These are phyloP conservation scores for Pichia norvegensis DNA, from an alignment of 1,139 yeast species.

Conservation along the genomic window DNA sequence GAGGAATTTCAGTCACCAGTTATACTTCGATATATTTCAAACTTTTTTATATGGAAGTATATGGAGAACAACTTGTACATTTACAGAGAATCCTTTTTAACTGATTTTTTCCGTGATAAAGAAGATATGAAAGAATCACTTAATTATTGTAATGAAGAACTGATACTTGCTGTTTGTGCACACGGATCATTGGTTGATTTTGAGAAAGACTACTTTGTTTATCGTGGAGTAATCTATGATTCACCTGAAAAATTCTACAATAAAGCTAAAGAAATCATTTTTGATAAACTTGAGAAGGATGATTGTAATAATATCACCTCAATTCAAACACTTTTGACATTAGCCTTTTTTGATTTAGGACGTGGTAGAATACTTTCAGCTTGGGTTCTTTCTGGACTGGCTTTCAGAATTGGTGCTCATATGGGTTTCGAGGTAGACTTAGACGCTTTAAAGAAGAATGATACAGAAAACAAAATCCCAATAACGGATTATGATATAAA, in stretches of 20 bases:
- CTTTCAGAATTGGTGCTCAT: slow-evolving; percentile 10
- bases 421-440: slow-evolving; percentile 8
- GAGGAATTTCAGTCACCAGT: slow-evolving; percentile 4
- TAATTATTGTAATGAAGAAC: slow-evolving; percentile 10
- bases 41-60: slow-evolving; percentile 10
- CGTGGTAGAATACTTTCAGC: slow-evolving; percentile 10
- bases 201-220: slow-evolving; percentile 2
- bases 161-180: slow-evolving; percentile 11
- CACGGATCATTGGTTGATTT: slow-evolving; percentile 7
- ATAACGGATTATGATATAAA: slow-evolving; percentile 9
- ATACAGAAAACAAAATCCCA: neutral
- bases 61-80: slow-evolving; percentile 6
- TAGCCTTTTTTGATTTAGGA: slow-evolving; percentile 11
- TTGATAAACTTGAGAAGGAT: slow-evolving; percentile 6
- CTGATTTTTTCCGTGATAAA: slow-evolving; percentile 9
- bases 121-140: slow-evolving; percentile 9
- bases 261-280: slow-evolving; percentile 6
- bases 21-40: slow-evolving; percentile 8
- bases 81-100: slow-evolving; percentile 12
- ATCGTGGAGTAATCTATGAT: slow-evolving; percentile 4
- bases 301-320: slow-evolving; percentile 4
- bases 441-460: neutral
- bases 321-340: slow-evolving; percentile 8
- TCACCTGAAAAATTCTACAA: slow-evolving; percentile 9
- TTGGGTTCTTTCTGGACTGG: slow-evolving; percentile 11